Evolutionary conservation across 352 stramenopile genomes (phyloP).

Genomic region (Thalassiosira hispida): DNA sequence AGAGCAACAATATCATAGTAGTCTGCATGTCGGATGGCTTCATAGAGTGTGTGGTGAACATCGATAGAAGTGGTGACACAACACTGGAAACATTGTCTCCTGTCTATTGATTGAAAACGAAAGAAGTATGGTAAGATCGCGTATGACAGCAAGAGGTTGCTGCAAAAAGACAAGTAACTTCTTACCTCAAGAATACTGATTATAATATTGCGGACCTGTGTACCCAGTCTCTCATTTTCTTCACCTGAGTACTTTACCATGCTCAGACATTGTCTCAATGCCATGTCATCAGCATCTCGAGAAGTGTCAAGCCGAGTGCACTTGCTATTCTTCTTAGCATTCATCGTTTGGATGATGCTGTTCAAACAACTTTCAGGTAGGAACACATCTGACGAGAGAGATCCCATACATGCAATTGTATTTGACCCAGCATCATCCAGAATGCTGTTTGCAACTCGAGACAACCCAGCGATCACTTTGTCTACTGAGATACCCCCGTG

Average conservation of each 20-base stretch:
- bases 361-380: slow-evolving; percentile 2
- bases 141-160: not conserved
- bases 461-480: slow-evolving; percentile 14
- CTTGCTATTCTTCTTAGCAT: not conserved
- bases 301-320: not conserved
- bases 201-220: slow-evolving; percentile 21
- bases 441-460: slow-evolving; percentile 32
- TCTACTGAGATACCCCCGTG: not conserved
- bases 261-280: slow-evolving; percentile 43
- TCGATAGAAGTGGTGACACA: slow-evolving; percentile 1
- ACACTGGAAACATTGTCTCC: slow-evolving; percentile 9
- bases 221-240: slow-evolving; percentile 15
- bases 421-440: slow-evolving; percentile 16
- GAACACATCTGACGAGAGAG: slow-evolving; percentile 32
- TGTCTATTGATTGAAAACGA: not conserved
- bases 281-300: not conserved
- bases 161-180: not conserved
- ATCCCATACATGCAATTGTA: slow-evolving; percentile 14
- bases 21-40: slow-evolving; percentile 24
- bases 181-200: slow-evolving; percentile 33
- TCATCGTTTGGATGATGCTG: slow-evolving; percentile 2
- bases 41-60: slow-evolving; percentile 7
- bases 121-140: not conserved
- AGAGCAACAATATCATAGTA: slow-evolving; percentile 28
- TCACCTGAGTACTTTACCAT: slow-evolving; percentile 36